These are phyloP conservation scores for Ascoidea rubescens DNA, from an alignment of 805 yeast genomes.

Conservation along the genomic window DNA sequence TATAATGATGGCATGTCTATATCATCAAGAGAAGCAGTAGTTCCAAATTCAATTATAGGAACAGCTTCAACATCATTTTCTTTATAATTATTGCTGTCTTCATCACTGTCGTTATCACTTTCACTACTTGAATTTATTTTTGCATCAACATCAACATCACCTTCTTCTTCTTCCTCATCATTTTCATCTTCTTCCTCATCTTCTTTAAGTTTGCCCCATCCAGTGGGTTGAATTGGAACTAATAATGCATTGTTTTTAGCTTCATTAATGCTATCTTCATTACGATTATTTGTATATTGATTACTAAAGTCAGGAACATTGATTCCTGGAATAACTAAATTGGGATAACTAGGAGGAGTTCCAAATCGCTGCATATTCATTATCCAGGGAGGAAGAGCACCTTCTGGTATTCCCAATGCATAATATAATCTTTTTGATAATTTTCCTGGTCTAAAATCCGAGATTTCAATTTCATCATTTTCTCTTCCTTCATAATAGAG, in stretches of 20 bases:
- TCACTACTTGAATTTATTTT: conserved; percentile 10
- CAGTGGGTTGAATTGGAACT: conserved; percentile 14
- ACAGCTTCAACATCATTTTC: conserved; percentile 2
- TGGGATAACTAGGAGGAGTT: conserved; percentile 72
- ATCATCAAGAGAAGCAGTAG: not conserved
- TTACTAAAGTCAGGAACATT: conserved; percentile 24
- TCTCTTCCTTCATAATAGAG: conserved; percentile 70
- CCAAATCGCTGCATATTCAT: conserved; percentile 55
- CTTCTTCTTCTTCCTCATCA: conserved; percentile 18
- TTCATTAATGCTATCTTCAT: conserved; percentile 5
- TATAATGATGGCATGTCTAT: no score
- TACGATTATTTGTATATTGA: conserved; percentile 1
- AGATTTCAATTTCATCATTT: conserved; percentile 27
- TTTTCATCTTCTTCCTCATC: conserved; percentile 20
- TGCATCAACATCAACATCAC: conserved; percentile 18
- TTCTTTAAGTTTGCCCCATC: conserved; percentile 20
- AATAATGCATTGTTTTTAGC: conserved; percentile 9
- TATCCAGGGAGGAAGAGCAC: conserved; percentile 68
- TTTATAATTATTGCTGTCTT: not conserved
- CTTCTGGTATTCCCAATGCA: conserved; percentile 49
- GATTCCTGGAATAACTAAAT: conserved; percentile 41
- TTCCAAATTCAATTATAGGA: not conserved
- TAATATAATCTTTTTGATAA: conserved; percentile 44
- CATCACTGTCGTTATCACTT: conserved; percentile 9
- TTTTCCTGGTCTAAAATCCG: conserved; percentile 48